Base-by-base conservation (phyloP, 768 basidiomycete genomes). In the Imleria badia region DNA sequence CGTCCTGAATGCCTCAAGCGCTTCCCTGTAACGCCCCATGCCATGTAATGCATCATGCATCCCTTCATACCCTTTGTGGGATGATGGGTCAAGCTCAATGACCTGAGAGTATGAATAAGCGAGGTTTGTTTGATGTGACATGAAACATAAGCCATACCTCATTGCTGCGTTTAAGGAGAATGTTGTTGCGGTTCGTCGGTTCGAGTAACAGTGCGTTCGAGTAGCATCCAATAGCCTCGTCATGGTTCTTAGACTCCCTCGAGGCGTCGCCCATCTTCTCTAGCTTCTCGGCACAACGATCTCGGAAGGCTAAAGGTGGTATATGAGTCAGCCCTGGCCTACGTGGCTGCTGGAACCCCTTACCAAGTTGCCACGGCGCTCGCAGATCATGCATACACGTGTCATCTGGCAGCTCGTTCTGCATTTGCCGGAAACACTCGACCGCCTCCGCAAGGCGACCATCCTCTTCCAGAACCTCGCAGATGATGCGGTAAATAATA, bases 121-220 rank as follows among this genome's bases (percentile, higher is more conserved):
- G n/a, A n/a, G n/a, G n/a, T n/a, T n/a, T n/a, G n/a, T n/a, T n/a
- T n/a, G n/a, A n/a, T n/a, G n/a, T n/a, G n/a, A n/a, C n/a, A n/a
- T n/a, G n/a, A n/a, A n/a, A n/a, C n/a, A n/a, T n/a, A n/a, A 51
- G 11, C 9, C 9, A 30, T 44, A 30, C 43, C 43, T n/a, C 23
- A 29, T 55, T 36, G 29, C 58, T 52, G 4, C 58, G 39, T 23
- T 56, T 56, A 7, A 56, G 13, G 15, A 61, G 17, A n/a, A 45
- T n/a, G n/a, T n/a, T 43, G 3, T 50, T 36, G 1, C 11, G 19
- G 8, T 42, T 38, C 3, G 29, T 0, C 1, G 31, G 15, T 9
- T 42, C 15, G 3, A 61, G 51, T 0, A 26, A 42, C 8, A 60
- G 9, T n/a, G 47, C n/a, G n/a, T n/a, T n/a, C n/a, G n/a, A n/a